Conservation (phyloP, 192 early-diverging fungal species). For the Rhizoclosmatium globosum region DNA sequence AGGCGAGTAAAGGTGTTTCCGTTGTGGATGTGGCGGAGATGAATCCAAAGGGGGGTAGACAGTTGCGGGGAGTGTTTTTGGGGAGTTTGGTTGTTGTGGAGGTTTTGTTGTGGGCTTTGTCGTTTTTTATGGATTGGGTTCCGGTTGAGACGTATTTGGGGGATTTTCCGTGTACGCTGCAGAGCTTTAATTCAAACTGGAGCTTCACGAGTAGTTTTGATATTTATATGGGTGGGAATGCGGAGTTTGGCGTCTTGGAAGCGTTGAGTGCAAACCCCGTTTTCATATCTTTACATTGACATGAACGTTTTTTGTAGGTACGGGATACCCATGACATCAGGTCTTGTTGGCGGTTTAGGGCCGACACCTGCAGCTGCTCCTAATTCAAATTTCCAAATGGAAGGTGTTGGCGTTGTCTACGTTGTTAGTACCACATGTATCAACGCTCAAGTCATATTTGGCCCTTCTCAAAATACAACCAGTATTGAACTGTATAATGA, state of each 20-base stretch:
- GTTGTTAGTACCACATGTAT: neutral
- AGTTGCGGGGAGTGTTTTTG: neutral
- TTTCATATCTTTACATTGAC: no score
- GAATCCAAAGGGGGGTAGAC: neutral
- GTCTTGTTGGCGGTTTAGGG: neutral
- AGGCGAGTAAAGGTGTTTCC: neutral
- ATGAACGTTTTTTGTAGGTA: no score
- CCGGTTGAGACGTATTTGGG: conserved; percentile 4
- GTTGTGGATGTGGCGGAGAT: neutral
- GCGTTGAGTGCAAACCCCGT: neutral
- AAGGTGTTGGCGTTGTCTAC: conserved; percentile 8
- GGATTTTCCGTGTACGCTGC: neutral
- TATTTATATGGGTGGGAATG: neutral
- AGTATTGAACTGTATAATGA: neutral
- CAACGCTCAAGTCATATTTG: neutral
- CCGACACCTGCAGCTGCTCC: neutral
- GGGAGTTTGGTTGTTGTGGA: neutral
- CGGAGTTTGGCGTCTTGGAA: neutral
- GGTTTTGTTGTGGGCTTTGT: neutral
- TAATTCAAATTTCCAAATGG: neutral
- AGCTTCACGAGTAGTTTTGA: neutral
- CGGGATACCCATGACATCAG: neutral
- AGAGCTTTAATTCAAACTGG: conserved; percentile 4
- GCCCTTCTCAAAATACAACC: neutral
- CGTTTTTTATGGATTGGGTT: conserved; percentile 15